Conservation (phyloP, 1,284 basidiomycete genomes). For the Lignosus rhinocerotis region DNA sequence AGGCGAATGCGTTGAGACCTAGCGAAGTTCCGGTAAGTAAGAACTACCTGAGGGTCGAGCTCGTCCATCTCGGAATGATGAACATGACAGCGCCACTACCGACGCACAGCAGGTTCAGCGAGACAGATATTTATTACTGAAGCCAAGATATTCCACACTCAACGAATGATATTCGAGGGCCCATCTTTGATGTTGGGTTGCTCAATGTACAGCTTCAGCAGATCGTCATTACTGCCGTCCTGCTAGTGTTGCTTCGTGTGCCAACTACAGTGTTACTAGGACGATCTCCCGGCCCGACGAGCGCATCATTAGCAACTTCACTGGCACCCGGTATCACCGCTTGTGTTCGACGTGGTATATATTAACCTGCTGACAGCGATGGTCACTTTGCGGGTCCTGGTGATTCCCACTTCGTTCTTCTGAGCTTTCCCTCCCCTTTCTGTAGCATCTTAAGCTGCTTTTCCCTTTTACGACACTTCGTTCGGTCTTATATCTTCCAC, state of each 20-base stretch:
- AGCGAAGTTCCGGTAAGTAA: too few relatives aligned
- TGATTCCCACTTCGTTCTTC: constrained; percentile 18
- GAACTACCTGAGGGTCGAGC: too few relatives aligned
- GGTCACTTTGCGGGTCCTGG: constrained; percentile 9
- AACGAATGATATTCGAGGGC: neutral
- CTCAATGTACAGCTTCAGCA: constrained; percentile 1
- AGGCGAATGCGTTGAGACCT: too few relatives aligned
- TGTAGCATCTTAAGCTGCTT: neutral
- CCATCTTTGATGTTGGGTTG: constrained; percentile 4
- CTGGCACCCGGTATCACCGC: neutral
- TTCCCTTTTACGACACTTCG: neutral
- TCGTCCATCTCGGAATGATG: too few relatives aligned
- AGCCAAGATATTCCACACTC: neutral
- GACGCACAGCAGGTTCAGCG: neutral
- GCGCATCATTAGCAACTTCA: neutral
- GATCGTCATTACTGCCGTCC: neutral
- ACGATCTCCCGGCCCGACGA: neutral
- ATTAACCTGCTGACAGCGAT: neutral
- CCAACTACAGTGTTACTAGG: neutral
- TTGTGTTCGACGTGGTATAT: neutral
- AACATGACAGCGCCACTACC: too few relatives aligned
- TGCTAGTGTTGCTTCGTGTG: neutral
- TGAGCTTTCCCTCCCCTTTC: neutral
- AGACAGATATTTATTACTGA: neutral
- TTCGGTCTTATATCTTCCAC: neutral